Base-by-base conservation (phyloP, 2,329 filamentous ascomycete species). In the Cladosporium sp. region DNA sequence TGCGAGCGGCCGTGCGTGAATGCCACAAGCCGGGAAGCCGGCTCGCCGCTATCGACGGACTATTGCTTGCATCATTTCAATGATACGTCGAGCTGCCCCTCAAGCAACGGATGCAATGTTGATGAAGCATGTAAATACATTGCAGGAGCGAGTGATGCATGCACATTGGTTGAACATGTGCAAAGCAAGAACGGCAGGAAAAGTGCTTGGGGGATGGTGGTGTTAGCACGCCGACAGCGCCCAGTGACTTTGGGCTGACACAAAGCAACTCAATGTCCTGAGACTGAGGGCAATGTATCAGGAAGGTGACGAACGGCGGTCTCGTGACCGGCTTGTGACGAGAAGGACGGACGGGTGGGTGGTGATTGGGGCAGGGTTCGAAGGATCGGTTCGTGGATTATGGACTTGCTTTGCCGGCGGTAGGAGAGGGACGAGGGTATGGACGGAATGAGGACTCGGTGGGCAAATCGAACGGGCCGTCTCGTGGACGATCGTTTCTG, bases 401-500 rank as follows among this genome's bases (percentile, higher is more conserved):
- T 18, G 59, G 59, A n/a, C 59, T 51, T 43, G 59, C 48, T 34
- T 43, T 63, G 59, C 48, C 59, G 49, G 28, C 59, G 59, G 34
- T 56, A 54, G 32, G 49, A 49, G 49, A 56, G 48, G 59, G 59
- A 53, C 46, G 48, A 28, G 59, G 46, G 32, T 53, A 39, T 32
- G 59, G 59, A 63, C 46, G 59, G 46, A 28, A 32, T 39, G 32
- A 30, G 48, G 30, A 62, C 30, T 58, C 56, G 56, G 59, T 63
- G 34, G 28, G 49, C 43, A 63, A 43, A 54, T 54, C 59, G 59
- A 53, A 63, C 34, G 59, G 59, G 49, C 32, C 59, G 59, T 30
- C 58, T 63, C 49, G 59, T 54, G 59, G 48, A 63, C 59, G 30
- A 63, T 63, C 59, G 59, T 63, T 63, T 56, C 59, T 63, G 59